Base-by-base conservation (phyloP, 2,329 filamentous ascomycete genomes). In the Leptographium flavum region DNA sequence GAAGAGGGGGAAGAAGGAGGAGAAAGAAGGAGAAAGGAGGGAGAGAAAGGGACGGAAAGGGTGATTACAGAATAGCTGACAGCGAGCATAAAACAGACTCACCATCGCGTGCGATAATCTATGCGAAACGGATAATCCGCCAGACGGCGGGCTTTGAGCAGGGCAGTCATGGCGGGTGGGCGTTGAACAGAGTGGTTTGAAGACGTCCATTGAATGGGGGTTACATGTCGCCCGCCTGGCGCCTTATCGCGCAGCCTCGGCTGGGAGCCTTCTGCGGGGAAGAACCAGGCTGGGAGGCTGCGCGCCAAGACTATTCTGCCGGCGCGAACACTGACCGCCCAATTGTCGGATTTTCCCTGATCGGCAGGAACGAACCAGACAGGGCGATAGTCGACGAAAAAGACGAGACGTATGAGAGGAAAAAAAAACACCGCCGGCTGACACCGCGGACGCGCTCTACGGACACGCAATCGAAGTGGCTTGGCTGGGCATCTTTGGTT, bases 81-180 rank as follows among this genome's bases (percentile, higher is more conserved):
- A 22, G 9, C 9, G 13, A 19, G 11, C 22, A 36, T 8, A 37
- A 38, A 3, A 30, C 3, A 1, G n/a, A 37, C 65, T 57, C 55
- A 87, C 87, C 88, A 94, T 76, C 88, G 67, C 49, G 87, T 93
- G 46, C 87, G 73, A 60, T 94, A 94, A 52, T 92, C 83, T 25
- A 90, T 71, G 36, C 79, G 67, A 60, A 81, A 94, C 40, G 71
- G 70, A 62, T 94, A 95, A 62, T 94, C 85, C 33, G 66, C 65
- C 49, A 85, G 74, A 39, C 64, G 72, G 40, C 82, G 75, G 49
- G 65, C 65, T 62, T 84, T 88, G 41, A 78, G 65, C 25, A 27
- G 6, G 6, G 25, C 25, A 27, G 31, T n/a, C 11, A 32, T 32
- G 11, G n/a, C n/a, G n/a, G n/a, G n/a, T n/a, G n/a, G n/a, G n/a